Evolutionary conservation across 495 filamentous ascomycete genomes (phyloP).

Genomic region (Trypethelium eluteriae): DNA sequence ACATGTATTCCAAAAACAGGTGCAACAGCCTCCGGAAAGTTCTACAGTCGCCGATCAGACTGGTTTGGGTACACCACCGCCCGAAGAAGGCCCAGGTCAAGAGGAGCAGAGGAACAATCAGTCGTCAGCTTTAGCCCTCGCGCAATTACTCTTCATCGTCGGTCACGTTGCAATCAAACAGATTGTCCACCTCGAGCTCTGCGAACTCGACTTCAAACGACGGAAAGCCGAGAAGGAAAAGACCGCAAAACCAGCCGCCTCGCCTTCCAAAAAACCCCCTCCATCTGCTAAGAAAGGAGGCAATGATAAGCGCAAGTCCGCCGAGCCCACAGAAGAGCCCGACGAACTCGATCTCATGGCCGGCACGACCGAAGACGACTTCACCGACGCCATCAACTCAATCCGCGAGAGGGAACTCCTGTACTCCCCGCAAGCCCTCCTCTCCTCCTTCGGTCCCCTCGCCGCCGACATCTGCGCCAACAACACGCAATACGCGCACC

Average conservation of each 20-base stretch:
- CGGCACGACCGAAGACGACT: constrained; percentile 96
- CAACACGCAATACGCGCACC: constrained; percentile 81
- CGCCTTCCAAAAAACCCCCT: constrained; percentile 40
- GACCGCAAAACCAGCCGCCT: constrained; percentile 36
- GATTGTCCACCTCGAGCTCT: constrained; percentile 97
- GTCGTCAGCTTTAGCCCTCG: constrained; percentile 58
- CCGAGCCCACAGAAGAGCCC: constrained; percentile 39
- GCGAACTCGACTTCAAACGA: constrained; percentile 94
- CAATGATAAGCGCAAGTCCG: constrained; percentile 32
- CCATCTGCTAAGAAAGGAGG: constrained; percentile 44
- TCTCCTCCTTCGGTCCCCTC: constrained; percentile 82
- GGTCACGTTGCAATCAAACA: constrained; percentile 97
- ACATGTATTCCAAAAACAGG: constrained; percentile 57
- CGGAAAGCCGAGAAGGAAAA: constrained; percentile 93
- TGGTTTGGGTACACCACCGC: constrained; percentile 31
- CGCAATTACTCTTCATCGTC: constrained; percentile 89
- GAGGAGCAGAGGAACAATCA: constrained; percentile 44
- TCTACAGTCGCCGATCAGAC: constrained; percentile 31
- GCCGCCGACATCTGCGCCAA: constrained; percentile 90
- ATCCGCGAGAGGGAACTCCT: constrained; percentile 92
- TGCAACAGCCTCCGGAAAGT: constrained; percentile 33
- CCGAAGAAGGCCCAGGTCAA: constrained; percentile 33
- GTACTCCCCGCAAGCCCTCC: constrained; percentile 74
- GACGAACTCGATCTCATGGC: constrained; percentile 95
- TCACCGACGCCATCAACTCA: constrained; percentile 89